These are phyloP conservation scores for Cyclostephanos invisitatus DNA, from an alignment of 108 stramenopile genomes.

Conservation along the genomic window DNA sequence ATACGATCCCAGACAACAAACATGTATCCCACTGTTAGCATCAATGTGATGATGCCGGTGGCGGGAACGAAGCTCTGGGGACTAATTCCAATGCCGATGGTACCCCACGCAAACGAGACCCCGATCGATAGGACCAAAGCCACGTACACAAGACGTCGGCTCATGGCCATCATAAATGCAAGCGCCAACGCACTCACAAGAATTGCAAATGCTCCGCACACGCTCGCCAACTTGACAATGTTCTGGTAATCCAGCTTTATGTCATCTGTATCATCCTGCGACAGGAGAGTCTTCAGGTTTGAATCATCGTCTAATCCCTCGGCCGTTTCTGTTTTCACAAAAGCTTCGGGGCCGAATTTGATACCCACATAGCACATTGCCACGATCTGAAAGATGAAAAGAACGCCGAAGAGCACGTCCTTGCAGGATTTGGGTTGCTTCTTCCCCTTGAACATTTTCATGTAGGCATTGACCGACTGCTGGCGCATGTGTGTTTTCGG, in stretches of 20 bases:
- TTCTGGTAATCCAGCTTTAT: constrained; percentile 66
- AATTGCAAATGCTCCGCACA: constrained; percentile 74
- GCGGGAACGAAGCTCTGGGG: constrained; percentile 82
- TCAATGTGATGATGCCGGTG: constrained; percentile 77
- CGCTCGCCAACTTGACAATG: constrained; percentile 61
- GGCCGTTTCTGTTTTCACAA: constrained; percentile 36
- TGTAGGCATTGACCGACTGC: constrained; percentile 73
- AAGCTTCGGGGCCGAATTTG: constrained; percentile 63
- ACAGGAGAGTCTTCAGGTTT: constrained; percentile 11
- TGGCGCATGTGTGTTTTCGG: constrained; percentile 75
- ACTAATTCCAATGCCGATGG: constrained; percentile 81
- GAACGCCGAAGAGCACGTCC: constrained; percentile 61
- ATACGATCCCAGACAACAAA: constrained; percentile 83
- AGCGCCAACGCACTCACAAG: constrained; percentile 60
- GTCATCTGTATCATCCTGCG: constrained; percentile 14
- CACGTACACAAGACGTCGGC: constrained; percentile 70
- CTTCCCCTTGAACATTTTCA: constrained; percentile 69
- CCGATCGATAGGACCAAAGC: constrained; percentile 71
- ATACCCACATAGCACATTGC: constrained; percentile 57
- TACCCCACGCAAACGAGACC: constrained; percentile 83
- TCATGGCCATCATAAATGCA: constrained; percentile 72
- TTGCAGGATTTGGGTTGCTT: constrained; percentile 67
- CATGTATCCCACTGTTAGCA: constrained; percentile 71
- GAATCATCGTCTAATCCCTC: constrained; percentile 44
- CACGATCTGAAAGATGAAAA: constrained; percentile 70